Evolutionary conservation across 805 yeast genomes (phyloP), one percentile per base, ranked within the genome.

Genomic region (Vanderwaltozyma yarrowii): DNA sequence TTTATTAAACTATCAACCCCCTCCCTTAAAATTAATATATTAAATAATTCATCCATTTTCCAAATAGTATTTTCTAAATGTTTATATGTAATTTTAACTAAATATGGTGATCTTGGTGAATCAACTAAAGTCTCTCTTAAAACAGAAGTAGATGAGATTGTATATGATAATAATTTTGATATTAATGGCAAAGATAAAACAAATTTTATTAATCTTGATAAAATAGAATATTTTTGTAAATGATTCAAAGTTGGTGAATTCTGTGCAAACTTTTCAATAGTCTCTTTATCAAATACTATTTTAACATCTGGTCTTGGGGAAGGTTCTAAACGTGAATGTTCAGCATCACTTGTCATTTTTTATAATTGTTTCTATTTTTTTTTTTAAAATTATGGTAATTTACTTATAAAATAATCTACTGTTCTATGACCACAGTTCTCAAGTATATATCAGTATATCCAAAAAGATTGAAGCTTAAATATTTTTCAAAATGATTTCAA

Each of bases 1-100:
- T 36, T 33, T 16, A 49, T 9, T 24, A 57, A 47, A 30, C 44
- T 47, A 42, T 54, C 55, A 7, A 58, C 34, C 38, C 62, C 62
- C 38, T 56, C 60, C 19, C 55, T 47, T 32, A 58, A 39, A n/a
- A 57, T 41, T 21, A 57, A 36, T 8, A 49, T 19, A 25, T 56
- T 54, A 33, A 57, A 36, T 20, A 54, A 23, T 32, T 49, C 51
- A 35, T 58, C 63, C 24, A 50, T 4, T 30, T 40, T 45, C 39
- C 35, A 38, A 17, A 34, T 12, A 24, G 40, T 23, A 17, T 41
- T 46, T 26, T 38, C 39, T 10, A 43, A 28, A 16, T 34, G 25
- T 29, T 49, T 46, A 37, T 45, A 47, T 13, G 39, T 34, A 4
- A 35, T 39, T 28, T 49, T 52, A 29, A 47, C 42, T 20, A 46